These are phyloP conservation scores for Amanita pallidorosea DNA, from an alignment of 768 basidiomycete genomes.

Conservation along the genomic window DNA sequence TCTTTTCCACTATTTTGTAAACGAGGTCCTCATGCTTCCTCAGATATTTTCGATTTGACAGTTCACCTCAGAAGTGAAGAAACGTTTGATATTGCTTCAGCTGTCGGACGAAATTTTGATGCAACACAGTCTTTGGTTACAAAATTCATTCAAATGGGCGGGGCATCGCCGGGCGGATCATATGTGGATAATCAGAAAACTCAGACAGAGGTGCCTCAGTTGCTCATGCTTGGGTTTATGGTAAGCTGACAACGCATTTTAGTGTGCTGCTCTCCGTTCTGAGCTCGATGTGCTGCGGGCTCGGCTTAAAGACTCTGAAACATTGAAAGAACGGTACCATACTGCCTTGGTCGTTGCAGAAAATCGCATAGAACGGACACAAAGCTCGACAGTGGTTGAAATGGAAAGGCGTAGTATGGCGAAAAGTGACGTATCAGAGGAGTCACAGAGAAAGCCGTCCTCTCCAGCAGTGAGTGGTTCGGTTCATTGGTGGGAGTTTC, in stretches of 20 bases:
- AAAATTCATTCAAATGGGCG: constrained; percentile 38
- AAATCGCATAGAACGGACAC: constrained; percentile 49
- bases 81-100: constrained; percentile 25
- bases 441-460: constrained; percentile 39
- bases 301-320: constrained; percentile 38
- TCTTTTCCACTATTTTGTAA: constrained; percentile 2
- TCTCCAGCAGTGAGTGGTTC: constrained; percentile 67
- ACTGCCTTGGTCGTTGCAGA: constrained; percentile 45
- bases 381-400: constrained; percentile 41
- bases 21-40: constrained; percentile 2
- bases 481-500: constrained; percentile 57
- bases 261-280: constrained; percentile 52
- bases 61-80: constrained; percentile 27
- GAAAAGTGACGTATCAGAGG: constrained; percentile 31
- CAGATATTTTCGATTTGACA: constrained; percentile 39
- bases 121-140: constrained; percentile 51
- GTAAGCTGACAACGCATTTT: constrained; percentile 8
- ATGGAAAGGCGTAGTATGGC: constrained; percentile 27
- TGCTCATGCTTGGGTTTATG: background rate
- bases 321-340: constrained; percentile 36
- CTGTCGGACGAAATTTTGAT: constrained; percentile 43
- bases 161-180: constrained; percentile 25
- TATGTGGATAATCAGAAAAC: constrained; percentile 39
- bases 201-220: constrained; percentile 42
- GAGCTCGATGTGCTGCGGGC: constrained; percentile 41